Conservation (phyloP, 1,284 basidiomycete genomes). For the Malassezia arunalokei region DNA sequence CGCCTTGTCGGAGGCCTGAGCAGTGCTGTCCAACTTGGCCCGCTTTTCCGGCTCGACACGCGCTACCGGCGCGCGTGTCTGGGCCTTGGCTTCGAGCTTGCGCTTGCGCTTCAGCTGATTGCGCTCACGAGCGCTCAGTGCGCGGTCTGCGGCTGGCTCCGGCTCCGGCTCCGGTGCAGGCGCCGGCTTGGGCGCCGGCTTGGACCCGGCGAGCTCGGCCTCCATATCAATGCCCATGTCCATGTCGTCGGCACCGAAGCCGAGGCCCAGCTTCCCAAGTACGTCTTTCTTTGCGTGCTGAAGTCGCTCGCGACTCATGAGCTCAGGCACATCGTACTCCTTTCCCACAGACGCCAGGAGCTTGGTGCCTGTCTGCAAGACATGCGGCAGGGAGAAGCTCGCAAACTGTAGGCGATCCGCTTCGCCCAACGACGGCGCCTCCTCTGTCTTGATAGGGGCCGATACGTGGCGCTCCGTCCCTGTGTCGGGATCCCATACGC, state of each 20-base stretch:
- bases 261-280: conserved; percentile 50
- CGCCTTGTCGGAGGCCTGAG: background rate
- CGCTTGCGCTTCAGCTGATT: conserved; percentile 82
- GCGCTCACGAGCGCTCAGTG: conserved; percentile 60
- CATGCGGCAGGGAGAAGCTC: conserved; percentile 56
- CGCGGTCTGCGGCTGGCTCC: conserved; percentile 22
- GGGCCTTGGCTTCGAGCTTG: conserved; percentile 62
- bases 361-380: conserved; percentile 62
- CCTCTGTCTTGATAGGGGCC: conserved; percentile 17
- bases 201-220: conserved; percentile 33
- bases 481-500: conserved; percentile 55
- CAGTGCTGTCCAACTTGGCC: conserved; percentile 2
- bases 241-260: conserved; percentile 65
- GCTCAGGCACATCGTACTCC: conserved; percentile 54
- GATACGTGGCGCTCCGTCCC: conserved; percentile 3
- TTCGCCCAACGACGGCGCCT: conserved; percentile 14
- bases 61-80: conserved; percentile 28
- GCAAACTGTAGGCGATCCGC: conserved; percentile 17
- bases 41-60: conserved; percentile 9
- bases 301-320: conserved; percentile 53
- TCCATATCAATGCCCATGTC: conserved; percentile 49
- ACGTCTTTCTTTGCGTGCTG: conserved; percentile 67
- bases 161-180: conserved; percentile 6
- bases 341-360: conserved; percentile 75
- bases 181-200: conserved; percentile 1